Evolutionary conservation across 345 rosid genomes (phyloP).

Genomic region (Hirschfeldia incana): DNA sequence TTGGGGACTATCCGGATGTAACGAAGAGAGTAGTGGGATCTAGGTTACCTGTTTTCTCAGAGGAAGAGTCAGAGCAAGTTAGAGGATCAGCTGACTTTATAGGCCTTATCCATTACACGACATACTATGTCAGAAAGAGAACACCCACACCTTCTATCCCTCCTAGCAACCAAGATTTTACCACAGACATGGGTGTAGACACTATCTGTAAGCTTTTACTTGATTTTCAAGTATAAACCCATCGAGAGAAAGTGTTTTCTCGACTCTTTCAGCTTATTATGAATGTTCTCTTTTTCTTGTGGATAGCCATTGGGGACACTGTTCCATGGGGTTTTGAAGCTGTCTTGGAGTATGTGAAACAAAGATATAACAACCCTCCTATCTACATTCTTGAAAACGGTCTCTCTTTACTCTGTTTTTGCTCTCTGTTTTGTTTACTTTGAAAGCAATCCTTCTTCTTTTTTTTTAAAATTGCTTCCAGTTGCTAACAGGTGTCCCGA

Average conservation of each 20-base stretch:
- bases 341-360: slow-evolving; percentile 44
- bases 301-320: slow-evolving; percentile 24
- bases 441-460: not conserved
- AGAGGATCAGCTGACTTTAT: slow-evolving; percentile 69
- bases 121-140: slow-evolving; percentile 35
- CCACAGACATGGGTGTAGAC: slow-evolving; percentile 38
- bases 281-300: not conserved
- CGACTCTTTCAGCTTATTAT: not conserved
- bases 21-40: slow-evolving; percentile 61
- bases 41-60: slow-evolving; percentile 63
- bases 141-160: slow-evolving; percentile 18
- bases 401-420: not conserved
- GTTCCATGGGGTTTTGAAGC: slow-evolving; percentile 42
- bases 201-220: slow-evolving; percentile 35
- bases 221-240: not conserved
- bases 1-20: slow-evolving; percentile 71
- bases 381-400: slow-evolving; percentile 56
- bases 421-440: not conserved
- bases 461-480: not conserved
- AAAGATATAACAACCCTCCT: slow-evolving; percentile 46
- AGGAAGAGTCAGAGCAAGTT: slow-evolving; percentile 51
- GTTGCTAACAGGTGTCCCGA: slow-evolving; percentile 29
- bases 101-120: slow-evolving; percentile 51
- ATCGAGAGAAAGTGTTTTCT: not conserved
- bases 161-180: slow-evolving; percentile 35